A percentile compares a stretch with the other conserved stretches of the same genome.
These are phyloP conservation scores for Pseudomassariella vexata DNA, from an alignment of 2,329 filamentous ascomycete species.

Conservation along the genomic window DNA sequence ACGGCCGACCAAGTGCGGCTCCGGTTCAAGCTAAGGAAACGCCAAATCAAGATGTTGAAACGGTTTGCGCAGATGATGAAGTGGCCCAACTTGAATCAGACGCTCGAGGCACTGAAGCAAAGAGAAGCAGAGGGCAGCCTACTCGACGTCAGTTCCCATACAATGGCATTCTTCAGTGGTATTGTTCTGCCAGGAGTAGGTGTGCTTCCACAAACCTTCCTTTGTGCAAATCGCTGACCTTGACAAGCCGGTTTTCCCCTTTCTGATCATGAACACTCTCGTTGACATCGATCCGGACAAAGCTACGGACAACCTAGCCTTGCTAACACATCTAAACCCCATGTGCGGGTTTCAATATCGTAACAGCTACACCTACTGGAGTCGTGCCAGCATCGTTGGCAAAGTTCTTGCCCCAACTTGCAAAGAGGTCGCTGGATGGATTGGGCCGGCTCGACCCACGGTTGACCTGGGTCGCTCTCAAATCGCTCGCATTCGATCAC, in stretches of 20 bases:
- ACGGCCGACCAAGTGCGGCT: constrained; percentile 53
- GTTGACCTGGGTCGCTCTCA: constrained; percentile 62
- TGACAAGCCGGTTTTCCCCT: constrained; percentile 62
- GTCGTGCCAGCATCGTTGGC: constrained; percentile 64
- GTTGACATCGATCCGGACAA: constrained; percentile 69
- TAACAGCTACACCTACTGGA: constrained; percentile 71
- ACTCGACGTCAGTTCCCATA: constrained; percentile 56
- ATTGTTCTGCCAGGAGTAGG: constrained; percentile 65
- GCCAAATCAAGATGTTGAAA: constrained; percentile 63
- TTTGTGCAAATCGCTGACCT: no score
- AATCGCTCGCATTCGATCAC: constrained; percentile 62
- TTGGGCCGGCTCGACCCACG: constrained; percentile 66
- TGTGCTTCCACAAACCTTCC: constrained; percentile 8
- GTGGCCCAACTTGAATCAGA: constrained; percentile 67
- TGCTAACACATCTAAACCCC: constrained; percentile 63
- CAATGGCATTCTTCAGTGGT: constrained; percentile 73
- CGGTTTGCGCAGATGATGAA: constrained; percentile 68
- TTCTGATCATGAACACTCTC: constrained; percentile 72
- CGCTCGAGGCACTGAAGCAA: constrained; percentile 56
- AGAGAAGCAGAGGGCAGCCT: constrained; percentile 52
- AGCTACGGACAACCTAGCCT: constrained; percentile 57
- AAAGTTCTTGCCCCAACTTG: constrained; percentile 72
- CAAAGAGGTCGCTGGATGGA: constrained; percentile 65
- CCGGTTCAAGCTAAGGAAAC: constrained; percentile 58
- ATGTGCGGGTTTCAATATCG: constrained; percentile 72